Base-by-base conservation (phyloP, 2,329 filamentous ascomycete genomes). In the Ciborinia camelliae region DNA sequence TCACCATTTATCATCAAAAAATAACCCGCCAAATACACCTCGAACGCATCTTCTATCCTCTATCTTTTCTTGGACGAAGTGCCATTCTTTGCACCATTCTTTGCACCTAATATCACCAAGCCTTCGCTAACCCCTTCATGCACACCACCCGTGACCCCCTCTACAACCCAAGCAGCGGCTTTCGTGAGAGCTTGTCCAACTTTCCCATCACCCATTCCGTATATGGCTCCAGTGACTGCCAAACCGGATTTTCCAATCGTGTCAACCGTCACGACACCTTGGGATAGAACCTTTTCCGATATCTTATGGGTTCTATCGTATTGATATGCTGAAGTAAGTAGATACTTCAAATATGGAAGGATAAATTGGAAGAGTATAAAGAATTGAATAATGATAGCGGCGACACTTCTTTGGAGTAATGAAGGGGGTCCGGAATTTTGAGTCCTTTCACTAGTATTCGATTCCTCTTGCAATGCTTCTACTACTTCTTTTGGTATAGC, bases 251-350 rank as follows among this genome's bases (percentile, higher is more conserved):
- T 81, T 3, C 85, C 82, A 51, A 88, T 69, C 55, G 75, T 76
- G 67, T 86, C 82, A 4, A 83, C 82, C 2, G 83, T 79, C 54
- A 79, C 78, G 39, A 87, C 75, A 7, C 84, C 77, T 28, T 79
- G 78, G 9, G 79, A 78, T 23, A 88, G 74, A 1, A 88, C 67
- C 30, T 82, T 81, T 71, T 87, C 83, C 0, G 82, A 86, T 66
- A 92, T 79, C 67, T 84, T 84, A 75, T 91, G 84, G 69, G 86
- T 81, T 20, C 86, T 82, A 73, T 92, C 89, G 68, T 88, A 87
- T 57, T 81, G 78, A 67, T 86, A 87, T 20, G 82, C 79, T 20
- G 81, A 76, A 20, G 79, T 79, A 18, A 87, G 69, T 15, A 89
- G 74, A 5, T 82, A 71, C 68, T 84, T 81, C 39, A 87, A 71